Base-by-base conservation (phyloP, 164 flowering plant species). In the Tetracentron sinense region DNA sequence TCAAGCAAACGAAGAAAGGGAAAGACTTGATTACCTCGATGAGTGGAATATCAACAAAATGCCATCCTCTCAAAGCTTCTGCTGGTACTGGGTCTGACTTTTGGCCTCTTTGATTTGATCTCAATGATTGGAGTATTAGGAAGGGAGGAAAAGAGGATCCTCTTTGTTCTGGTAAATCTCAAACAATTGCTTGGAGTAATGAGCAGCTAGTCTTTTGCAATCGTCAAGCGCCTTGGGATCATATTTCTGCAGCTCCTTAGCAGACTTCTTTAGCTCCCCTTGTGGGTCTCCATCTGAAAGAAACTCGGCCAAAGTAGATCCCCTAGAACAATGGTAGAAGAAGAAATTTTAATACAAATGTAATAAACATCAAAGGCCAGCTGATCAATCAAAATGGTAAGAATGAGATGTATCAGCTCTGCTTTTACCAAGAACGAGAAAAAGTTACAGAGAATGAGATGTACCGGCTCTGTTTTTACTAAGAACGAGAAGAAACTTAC, bases 121-220 rank as follows among this genome's bases (percentile, higher is more conserved):
- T 59, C n/a, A 7, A 26, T 7, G 35, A 33, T n/a, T 8, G 35
- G 46, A 21, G 3, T 10, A 33, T 55, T 62, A 71, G 14, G 48
- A 50, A 60, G 81, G 75, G 28, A 25, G 75, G 49, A 80, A 81
- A 46, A 65, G 63, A 7, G 86, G 87, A 61, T 86, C 92, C 69
- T 82, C 87, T 63, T 74, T 69, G 81, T 67, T 84, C 66, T 76
- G 57, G 72, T 83, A 85, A 58, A 87, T 85, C 31, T 56, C 71
- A 62, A 85, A 87, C 54, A 85, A 58, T 63, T 87, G 92, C 70
- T 69, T 80, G 7, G 88, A 85, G 69, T 85, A 80, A 59, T 52
- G 73, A 7, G 54, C 70, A 22, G 92, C 92, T 31, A 85, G 51
- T 53, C 25, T 67, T 55, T 74, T 58, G 81, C 92, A 85, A 6